Percentiles rank a stretch among this genome's conserved stretches.
phyloP scores from a whole-genome alignment of 2,329 filamentous ascomycete species.

The Beauveria brongniartii region DNA sequence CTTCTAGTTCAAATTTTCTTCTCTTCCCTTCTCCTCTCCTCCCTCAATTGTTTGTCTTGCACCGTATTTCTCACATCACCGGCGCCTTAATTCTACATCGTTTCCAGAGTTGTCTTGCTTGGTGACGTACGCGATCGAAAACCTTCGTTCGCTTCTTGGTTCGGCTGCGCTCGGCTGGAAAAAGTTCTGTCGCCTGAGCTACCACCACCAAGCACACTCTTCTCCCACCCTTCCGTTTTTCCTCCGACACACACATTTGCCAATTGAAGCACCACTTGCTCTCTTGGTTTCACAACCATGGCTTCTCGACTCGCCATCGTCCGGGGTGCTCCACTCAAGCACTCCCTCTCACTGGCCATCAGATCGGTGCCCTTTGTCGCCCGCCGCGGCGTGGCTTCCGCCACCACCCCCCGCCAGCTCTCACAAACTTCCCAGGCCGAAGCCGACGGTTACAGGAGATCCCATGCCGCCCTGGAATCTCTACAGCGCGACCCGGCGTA shows the following conservation, averaged over 20 bases:
- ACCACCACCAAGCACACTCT: not conserved
- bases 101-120: not conserved
- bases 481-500: slow-evolving; percentile 17
- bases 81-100: not conserved
- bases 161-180: slow-evolving; percentile 7
- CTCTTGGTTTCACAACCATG: slow-evolving; percentile 15
- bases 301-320: slow-evolving; percentile 20
- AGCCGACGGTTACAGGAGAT: slow-evolving; percentile 4
- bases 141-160: not conserved
- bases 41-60: not conserved
- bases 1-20: slow-evolving; percentile 1
- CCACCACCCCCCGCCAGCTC: slow-evolving; percentile 12
- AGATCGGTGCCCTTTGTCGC: slow-evolving; percentile 15
- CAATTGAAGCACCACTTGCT: slow-evolving; percentile 11
- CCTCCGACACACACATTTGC: not conserved
- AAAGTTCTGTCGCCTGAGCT: not conserved
- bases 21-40: not conserved
- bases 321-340: slow-evolving; percentile 17
- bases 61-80: not conserved
- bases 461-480: slow-evolving; percentile 12
- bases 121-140: slow-evolving; percentile 6
- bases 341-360: slow-evolving; percentile 13
- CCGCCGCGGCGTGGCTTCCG: slow-evolving; percentile 7
- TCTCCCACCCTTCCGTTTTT: slow-evolving; percentile 4
- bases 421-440: slow-evolving; percentile 10